These are phyloP conservation scores for Sutorius australiensis DNA, from an alignment of 768 basidiomycete genomes.

Conservation along the genomic window DNA sequence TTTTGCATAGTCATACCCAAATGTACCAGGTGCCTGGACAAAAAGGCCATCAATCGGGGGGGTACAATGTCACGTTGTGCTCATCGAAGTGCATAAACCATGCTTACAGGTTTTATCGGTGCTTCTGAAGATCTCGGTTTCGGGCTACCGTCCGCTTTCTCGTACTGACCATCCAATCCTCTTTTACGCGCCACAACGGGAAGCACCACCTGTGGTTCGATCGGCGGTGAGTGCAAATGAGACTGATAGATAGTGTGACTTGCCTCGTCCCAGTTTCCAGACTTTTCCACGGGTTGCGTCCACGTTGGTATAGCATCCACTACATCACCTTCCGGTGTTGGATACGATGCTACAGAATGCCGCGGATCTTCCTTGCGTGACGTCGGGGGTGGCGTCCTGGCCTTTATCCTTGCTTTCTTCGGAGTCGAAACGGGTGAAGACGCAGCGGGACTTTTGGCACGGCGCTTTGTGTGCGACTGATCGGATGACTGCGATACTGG, in stretches of 20 bases:
- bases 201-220: constrained; percentile 59
- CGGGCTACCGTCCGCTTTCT: constrained; percentile 65
- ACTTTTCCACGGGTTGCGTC: constrained; percentile 66
- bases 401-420: constrained; percentile 38
- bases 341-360: constrained; percentile 65
- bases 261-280: constrained; percentile 85
- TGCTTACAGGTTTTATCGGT: constrained; percentile 56
- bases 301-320: constrained; percentile 77
- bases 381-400: constrained; percentile 31
- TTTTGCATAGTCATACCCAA: constrained; percentile 73
- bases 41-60: constrained; percentile 3
- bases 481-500: constrained; percentile 27
- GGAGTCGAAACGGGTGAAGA: constrained; percentile 36
- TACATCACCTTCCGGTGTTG: constrained; percentile 51
- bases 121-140: constrained; percentile 44
- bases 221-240: constrained; percentile 7
- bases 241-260: constrained; percentile 19
- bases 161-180: constrained; percentile 68
- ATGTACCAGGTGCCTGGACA: constrained; percentile 73
- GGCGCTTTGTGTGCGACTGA: constrained; percentile 40
- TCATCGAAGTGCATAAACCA: background rate
- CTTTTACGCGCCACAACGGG: constrained; percentile 83
- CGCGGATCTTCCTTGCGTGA: constrained; percentile 43
- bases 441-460: constrained; percentile 46
- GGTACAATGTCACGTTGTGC: background rate